Evolutionary conservation across 306 rosid genomes (phyloP), one percentile per base, ranked within the genome.

Genomic region (Acacia crassicarpa): DNA sequence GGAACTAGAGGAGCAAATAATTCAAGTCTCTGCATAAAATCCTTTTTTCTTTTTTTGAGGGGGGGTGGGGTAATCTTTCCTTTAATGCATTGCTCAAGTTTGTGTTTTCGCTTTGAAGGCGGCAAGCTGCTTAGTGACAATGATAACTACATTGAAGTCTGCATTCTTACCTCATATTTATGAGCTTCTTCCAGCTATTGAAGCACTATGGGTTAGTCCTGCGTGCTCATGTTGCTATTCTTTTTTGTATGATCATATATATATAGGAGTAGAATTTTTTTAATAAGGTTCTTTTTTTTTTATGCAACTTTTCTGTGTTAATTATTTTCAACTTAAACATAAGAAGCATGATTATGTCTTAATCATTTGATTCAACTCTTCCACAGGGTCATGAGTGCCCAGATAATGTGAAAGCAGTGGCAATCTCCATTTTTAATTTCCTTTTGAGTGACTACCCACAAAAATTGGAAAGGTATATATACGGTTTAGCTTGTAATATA

Each of bases 351-450:
- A 66, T 66, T 66, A 66, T 66, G 13, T 66, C 44, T 27, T 66
- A 3, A 61, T 61, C 35, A 61, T 54, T 7, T 54, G 59, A 53
- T 19, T 53, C 23, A 16, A 20, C 19, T 61, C 33, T 27, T 0
- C 67, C 9, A 75, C 84, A 84, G 87, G 78, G n/a, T 58, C 1
- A 2, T 4, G 9, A 5, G 49, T 56, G 13, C 12, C 43, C 84
- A 75, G 48, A 76, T 61, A 75, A 10, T 75, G 16, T 67, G 81
- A 62, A 54, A 59, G 67, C 51, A 56, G 16, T 48, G 2, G 73
- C 67, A 61, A 48, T 84, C 33, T 84, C 84, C 69, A 76, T 70
- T 75, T 75, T 59, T n/a, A 84, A 80, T 41, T 33, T 49, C 66
- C 35, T 80, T 56, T 22, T 75, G 27, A 77, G 8, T 25, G 82